phyloP scores from a whole-genome alignment of 768 basidiomycete species.

The Trametes coccinea region DNA sequence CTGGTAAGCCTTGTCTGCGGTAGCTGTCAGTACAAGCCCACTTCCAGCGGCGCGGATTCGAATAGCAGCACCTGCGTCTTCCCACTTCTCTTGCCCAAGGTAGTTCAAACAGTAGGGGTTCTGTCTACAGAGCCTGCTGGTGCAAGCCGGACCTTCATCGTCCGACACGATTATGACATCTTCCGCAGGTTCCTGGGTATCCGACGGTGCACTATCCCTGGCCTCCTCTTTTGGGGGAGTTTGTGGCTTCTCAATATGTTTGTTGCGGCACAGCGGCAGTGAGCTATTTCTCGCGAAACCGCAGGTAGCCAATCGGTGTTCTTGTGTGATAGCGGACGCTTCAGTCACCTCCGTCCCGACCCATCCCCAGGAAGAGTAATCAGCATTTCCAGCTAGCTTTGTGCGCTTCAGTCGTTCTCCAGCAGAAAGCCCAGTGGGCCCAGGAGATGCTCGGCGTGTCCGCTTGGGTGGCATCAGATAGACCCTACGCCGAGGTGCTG shows the following conservation, averaged over 20 bases:
- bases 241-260: slow-evolving; percentile 37
- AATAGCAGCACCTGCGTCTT: slow-evolving; percentile 58
- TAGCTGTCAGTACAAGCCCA: not conserved
- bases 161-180: slow-evolving; percentile 74
- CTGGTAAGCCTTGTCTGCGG: slow-evolving; percentile 49
- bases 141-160: slow-evolving; percentile 58
- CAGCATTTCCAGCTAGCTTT: slow-evolving; percentile 44
- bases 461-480: slow-evolving; percentile 32
- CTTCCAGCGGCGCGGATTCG: slow-evolving; percentile 3
- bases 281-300: slow-evolving; percentile 57
- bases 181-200: slow-evolving; percentile 47
- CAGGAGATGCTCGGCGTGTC: slow-evolving; percentile 26
- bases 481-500: not conserved
- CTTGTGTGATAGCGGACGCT: slow-evolving; percentile 59
- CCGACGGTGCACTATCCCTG: not conserved
- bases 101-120: slow-evolving; percentile 90
- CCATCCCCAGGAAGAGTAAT: slow-evolving; percentile 74
- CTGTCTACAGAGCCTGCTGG: slow-evolving; percentile 61
- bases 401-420: slow-evolving; percentile 65
- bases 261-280: slow-evolving; percentile 59
- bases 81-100: slow-evolving; percentile 83
- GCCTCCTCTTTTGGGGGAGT: slow-evolving; percentile 12
- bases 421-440: slow-evolving; percentile 47
- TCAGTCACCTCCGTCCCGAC: slow-evolving; percentile 64
- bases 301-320: slow-evolving; percentile 67